Base-by-base conservation (phyloP, 1,139 yeast genomes). In the Scheffersomyces illinoinensis region DNA sequence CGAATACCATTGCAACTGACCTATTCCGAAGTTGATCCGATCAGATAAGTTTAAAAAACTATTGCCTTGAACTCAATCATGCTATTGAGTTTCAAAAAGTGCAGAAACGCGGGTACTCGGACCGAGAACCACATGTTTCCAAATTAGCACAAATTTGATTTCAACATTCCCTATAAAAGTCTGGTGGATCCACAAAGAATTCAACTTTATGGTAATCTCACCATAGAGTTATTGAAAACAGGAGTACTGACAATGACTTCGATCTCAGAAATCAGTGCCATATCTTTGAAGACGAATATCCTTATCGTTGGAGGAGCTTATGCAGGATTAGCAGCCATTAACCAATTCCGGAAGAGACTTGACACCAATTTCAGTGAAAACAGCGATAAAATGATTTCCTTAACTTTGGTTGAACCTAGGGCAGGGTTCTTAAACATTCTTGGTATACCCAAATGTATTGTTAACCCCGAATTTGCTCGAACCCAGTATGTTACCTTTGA, bases 291-390 rank as follows among this genome's bases (percentile, higher is more conserved):
- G 49, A 62, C 66, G 51, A 79, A 79, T 58, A 74, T 83, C 8
- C 71, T 83, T 50, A 73, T 83, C 4, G 78, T 83, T 14, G 87
- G 87, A 6, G 86, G 86, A 1, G 78, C 86, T 0, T 84, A 76
- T 64, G 81, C 82, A 17, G 87, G 87, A 0, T 67, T 82, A 47
- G 71, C 83, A 1, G 78, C 84, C 0, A 61, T 81, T 10, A 72
- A 74, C 51, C 51, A 48, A 48, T 48, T 48, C n/a, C 51, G 24
- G n/a, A 74, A 75, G 53, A 71, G 78, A 19, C 69, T 83, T 56
- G 70, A 77, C 57, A 68, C 69, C 46, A 75, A 74, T 46, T 69
- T 76, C 55, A 61, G 61, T 17, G 67, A 68, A 55, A 58, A 64
- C 53, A 60, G 57, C 20, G 24, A 47, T 19, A 65, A 63, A 50